Evolutionary conservation across 805 yeast species (phyloP), one percentile per base, ranked within the genome.

Genomic region (Starmerella powellii): DNA sequence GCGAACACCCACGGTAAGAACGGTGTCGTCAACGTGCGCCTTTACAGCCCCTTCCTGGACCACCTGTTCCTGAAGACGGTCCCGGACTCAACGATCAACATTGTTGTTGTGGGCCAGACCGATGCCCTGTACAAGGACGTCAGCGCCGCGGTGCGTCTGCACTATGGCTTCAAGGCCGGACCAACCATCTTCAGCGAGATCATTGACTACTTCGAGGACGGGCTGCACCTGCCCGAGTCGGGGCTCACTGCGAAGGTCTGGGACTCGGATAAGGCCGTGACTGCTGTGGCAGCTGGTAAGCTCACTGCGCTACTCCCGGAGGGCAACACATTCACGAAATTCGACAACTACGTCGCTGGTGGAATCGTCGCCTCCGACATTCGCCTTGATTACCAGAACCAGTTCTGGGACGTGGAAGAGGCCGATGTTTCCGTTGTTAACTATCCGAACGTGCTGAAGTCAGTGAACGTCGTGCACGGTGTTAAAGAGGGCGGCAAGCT

Each of bases 11-110:
- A 82, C 31, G 53, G 71, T 37, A 60, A 64, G n/a, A 70, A 74
- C 39, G 94, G 86, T 49, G 73, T 79, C 38, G 61, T 87, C 43
- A 71, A 78, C 42, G 72, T 78, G 38, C 74, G 95, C 62, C 74
- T 83, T 34, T 88, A 93, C 42, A 64, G 78, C 40, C 95, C 95
- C 11, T 85, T 86, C 62, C 74, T 78, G 52, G 67, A 72, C 27
- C 67, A 65, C 26, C 72, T 71, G 51, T 85, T 86, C 58, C 63
- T 73, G 39, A 56, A 65, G 3, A 56, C 70, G 10, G 65, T 87
- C 39, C 88, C 94, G 23, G 47, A 59, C 3, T 59, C 80, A 3
- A 63, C 78, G 17, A 68, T 71, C 50, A 69, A 70, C 45, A 62
- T 87, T 41, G 76, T 81, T 36, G 82, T 85, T 24, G 64, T 87